Evolutionary conservation across 345 rosid species (phyloP).

Genomic region (Melastoma malabathricum): DNA sequence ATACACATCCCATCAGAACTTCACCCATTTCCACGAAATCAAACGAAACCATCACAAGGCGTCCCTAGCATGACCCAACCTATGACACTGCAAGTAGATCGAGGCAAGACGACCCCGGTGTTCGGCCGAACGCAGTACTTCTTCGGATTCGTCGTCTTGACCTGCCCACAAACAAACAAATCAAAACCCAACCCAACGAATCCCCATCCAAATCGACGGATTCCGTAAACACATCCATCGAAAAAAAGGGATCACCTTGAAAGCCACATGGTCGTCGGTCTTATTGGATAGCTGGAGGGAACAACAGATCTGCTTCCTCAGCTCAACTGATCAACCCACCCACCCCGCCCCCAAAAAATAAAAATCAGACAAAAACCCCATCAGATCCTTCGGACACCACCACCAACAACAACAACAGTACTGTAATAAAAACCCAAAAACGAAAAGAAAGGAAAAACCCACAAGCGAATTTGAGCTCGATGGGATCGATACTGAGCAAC

Average conservation of each 20-base stretch:
- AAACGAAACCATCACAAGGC: too few relatives aligned
- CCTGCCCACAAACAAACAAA: conserved; percentile 24
- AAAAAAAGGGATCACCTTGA: conserved; percentile 11
- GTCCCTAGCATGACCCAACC: conserved; percentile 15
- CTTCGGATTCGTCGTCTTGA: conserved; percentile 91
- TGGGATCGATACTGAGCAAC: conserved; percentile 61
- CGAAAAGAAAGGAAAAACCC: conserved; percentile 10
- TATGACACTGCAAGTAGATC: conserved; percentile 50
- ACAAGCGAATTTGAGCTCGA: conserved; percentile 73
- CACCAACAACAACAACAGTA: conserved; percentile 1
- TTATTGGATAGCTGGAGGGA: conserved; percentile 58
- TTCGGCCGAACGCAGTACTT: conserved; percentile 90
- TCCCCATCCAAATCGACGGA: not conserved
- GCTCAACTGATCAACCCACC: conserved; percentile 37
- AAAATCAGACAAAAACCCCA: too few relatives aligned
- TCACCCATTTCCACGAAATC: too few relatives aligned
- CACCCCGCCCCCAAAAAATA: too few relatives aligned
- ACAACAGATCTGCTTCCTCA: conserved; percentile 85
- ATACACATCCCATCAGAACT: too few relatives aligned
- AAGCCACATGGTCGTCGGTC: conserved; percentile 56
- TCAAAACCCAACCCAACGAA: not conserved
- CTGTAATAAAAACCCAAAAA: conserved; percentile 2
- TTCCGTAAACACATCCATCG: not conserved
- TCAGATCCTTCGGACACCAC: not conserved
- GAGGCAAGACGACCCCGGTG: conserved; percentile 67